Conservation (phyloP, 1,284 basidiomycete genomes). For the Ceratobasidium sp. region DNA sequence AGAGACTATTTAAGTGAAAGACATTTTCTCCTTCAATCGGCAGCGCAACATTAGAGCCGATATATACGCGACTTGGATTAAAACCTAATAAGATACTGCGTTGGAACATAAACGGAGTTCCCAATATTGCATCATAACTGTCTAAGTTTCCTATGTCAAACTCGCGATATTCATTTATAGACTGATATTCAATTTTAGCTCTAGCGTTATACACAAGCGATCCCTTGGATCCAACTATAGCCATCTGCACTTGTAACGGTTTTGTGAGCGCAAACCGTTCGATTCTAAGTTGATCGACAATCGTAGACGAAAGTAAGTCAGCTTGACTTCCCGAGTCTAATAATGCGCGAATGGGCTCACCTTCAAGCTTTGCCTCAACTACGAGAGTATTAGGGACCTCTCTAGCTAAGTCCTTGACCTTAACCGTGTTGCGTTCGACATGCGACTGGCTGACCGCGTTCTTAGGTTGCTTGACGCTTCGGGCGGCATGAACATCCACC, state of each 20-base stretch:
- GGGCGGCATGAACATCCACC: too few relatives aligned
- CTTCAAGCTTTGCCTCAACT: not conserved
- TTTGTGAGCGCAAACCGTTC: slow-evolving; percentile 24
- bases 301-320: slow-evolving; percentile 37
- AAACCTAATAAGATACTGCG: too few relatives aligned
- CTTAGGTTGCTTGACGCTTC: slow-evolving; percentile 44
- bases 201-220: not conserved
- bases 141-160: slow-evolving; percentile 58
- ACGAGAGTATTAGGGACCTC: not conserved
- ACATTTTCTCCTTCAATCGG: too few relatives aligned
- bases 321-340: slow-evolving; percentile 52
- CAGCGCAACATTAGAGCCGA: too few relatives aligned
- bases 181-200: slow-evolving; percentile 12
- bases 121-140: slow-evolving; percentile 57
- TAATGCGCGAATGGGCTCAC: slow-evolving; percentile 46
- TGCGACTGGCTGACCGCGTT: slow-evolving; percentile 48
- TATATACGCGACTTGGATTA: too few relatives aligned
- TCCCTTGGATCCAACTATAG: slow-evolving; percentile 9
- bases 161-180: slow-evolving; percentile 48
- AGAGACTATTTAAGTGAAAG: too few relatives aligned
- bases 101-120: slow-evolving; percentile 52
- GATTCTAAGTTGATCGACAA: slow-evolving; percentile 46
- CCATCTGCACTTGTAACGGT: slow-evolving; percentile 27
- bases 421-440: slow-evolving; percentile 44
- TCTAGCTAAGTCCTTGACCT: not conserved